These are phyloP conservation scores for Claviceps sp. DNA, from an alignment of 2,329 filamentous ascomycete genomes.

Conservation along the genomic window DNA sequence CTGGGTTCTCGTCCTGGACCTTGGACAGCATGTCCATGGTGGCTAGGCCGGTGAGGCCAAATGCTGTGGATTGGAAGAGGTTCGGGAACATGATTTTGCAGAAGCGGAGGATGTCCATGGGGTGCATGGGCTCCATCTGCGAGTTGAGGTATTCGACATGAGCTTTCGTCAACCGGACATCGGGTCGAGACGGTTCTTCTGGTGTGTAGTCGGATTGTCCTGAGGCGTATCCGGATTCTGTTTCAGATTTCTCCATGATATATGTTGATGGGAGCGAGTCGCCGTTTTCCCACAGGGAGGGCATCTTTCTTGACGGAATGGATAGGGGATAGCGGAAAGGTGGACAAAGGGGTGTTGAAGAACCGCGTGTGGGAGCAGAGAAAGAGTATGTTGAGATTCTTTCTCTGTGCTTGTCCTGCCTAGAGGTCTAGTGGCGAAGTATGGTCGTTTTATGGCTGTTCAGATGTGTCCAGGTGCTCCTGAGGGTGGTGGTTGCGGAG, in stretches of 20 bases:
- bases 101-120: constrained; percentile 86
- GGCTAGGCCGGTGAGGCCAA: constrained; percentile 67
- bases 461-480: neutral
- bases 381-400: neutral
- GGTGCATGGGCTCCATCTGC: constrained; percentile 76
- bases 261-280: constrained; percentile 27
- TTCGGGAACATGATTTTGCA: constrained; percentile 81
- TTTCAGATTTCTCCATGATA: constrained; percentile 29
- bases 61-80: constrained; percentile 77
- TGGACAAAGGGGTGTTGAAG: neutral
- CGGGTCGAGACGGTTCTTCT: constrained; percentile 40
- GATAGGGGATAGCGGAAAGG: neutral
- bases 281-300: constrained; percentile 18
- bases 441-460: neutral
- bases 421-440: neutral
- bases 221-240: constrained; percentile 80
- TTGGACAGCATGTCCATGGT: constrained; percentile 78
- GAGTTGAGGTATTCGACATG: constrained; percentile 86
- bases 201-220: constrained; percentile 27
- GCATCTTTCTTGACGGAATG: neutral
- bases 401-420: neutral
- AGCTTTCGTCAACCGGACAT: constrained; percentile 72
- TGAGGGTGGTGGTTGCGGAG: neutral
- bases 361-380: too few relatives aligned
- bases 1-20: constrained; percentile 49